Percentiles rank a stretch among this genome's conserved stretches.
These are phyloP conservation scores for Neoarthrinium moseri DNA, from an alignment of 2,329 filamentous ascomycete genomes.

Conservation along the genomic window DNA sequence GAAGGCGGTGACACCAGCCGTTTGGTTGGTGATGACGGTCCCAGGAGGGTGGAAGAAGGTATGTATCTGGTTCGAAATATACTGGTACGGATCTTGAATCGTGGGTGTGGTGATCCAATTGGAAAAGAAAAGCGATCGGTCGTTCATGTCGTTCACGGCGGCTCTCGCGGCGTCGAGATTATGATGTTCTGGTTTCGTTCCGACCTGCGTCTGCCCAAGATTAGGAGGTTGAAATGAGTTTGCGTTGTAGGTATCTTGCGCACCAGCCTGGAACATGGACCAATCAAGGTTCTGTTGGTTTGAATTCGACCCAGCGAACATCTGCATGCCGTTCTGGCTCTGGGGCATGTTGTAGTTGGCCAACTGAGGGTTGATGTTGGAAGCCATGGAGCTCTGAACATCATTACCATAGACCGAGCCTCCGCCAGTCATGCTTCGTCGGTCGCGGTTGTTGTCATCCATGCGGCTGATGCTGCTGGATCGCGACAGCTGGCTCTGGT, in stretches of 20 bases:
- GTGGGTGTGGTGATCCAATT: conserved; percentile 46
- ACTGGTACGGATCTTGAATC: conserved; percentile 49
- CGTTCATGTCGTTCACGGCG: conserved; percentile 38
- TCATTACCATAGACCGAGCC: conserved; percentile 56
- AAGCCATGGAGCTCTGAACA: conserved; percentile 59
- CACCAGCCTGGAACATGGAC: conserved; percentile 73
- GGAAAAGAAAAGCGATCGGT: conserved; percentile 46
- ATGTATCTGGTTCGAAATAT: conserved; percentile 55
- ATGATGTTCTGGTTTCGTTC: conserved; percentile 63
- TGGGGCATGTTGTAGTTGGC: conserved; percentile 64
- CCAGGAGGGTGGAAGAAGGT: conserved; percentile 57
- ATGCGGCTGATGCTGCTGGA: conserved; percentile 60
- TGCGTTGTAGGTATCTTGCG: conserved; percentile 65
- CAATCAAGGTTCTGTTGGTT: conserved; percentile 69
- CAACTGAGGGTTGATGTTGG: conserved; percentile 61
- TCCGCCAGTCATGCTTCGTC: conserved; percentile 51
- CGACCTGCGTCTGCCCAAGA: conserved; percentile 67
- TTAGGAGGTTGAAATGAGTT: conserved; percentile 63
- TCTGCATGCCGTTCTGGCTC: conserved; percentile 62
- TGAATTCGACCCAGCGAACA: conserved; percentile 60
- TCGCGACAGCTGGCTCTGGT: conserved; percentile 61
- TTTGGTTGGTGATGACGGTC: conserved; percentile 54
- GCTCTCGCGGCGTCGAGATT: conserved; percentile 48
- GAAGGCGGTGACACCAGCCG: conserved; percentile 55
- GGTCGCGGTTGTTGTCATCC: conserved; percentile 56